Evolutionary conservation across 2,329 filamentous ascomycete species (phyloP).

Genomic region (Verruconis gallopava): DNA sequence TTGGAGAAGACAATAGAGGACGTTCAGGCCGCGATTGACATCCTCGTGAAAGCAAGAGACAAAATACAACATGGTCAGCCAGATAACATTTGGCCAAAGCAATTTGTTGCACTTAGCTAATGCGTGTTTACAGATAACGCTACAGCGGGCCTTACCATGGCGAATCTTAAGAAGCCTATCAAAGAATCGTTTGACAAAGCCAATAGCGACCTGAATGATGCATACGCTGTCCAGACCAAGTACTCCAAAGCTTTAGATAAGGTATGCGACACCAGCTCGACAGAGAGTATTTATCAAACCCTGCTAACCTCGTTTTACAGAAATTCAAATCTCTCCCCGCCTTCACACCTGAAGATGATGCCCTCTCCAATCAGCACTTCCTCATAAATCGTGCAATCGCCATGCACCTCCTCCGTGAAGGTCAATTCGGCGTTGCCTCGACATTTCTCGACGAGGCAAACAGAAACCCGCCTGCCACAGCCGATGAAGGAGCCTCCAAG

Average conservation of each 20-base stretch:
- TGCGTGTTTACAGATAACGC: conserved; percentile 44
- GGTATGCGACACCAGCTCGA: conserved; percentile 33
- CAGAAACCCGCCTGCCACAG: conserved; percentile 14
- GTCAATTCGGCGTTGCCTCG: conserved; percentile 77
- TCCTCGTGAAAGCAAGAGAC: conserved; percentile 60
- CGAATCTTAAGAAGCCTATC: conserved; percentile 74
- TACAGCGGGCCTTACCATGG: conserved; percentile 59
- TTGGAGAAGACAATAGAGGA: conserved; percentile 60
- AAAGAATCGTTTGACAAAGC: conserved; percentile 70
- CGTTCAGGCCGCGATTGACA: conserved; percentile 71
- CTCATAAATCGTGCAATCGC: conserved; percentile 88
- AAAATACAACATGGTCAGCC: conserved; percentile 38
- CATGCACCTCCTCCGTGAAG: conserved; percentile 92
- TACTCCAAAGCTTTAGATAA: conserved; percentile 79
- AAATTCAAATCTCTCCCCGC: conserved; percentile 43
- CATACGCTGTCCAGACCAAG: conserved; percentile 68
- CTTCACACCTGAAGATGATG: conserved; percentile 68
- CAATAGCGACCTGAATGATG: conserved; percentile 68
- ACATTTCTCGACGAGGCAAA: conserved; percentile 68
- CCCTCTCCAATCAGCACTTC: conserved; percentile 58
- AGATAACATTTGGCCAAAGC: conserved; percentile 1
- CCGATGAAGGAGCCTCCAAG: conserved; percentile 2
- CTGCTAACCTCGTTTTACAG: conserved; percentile 22
- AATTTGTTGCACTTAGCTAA: conserved; percentile 19
- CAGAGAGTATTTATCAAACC: background rate